A percentile compares a stretch with the other conserved stretches of the same genome.
These are phyloP conservation scores for Aspergillus panamensis DNA, from an alignment of 495 filamentous ascomycete genomes.

Conservation along the genomic window DNA sequence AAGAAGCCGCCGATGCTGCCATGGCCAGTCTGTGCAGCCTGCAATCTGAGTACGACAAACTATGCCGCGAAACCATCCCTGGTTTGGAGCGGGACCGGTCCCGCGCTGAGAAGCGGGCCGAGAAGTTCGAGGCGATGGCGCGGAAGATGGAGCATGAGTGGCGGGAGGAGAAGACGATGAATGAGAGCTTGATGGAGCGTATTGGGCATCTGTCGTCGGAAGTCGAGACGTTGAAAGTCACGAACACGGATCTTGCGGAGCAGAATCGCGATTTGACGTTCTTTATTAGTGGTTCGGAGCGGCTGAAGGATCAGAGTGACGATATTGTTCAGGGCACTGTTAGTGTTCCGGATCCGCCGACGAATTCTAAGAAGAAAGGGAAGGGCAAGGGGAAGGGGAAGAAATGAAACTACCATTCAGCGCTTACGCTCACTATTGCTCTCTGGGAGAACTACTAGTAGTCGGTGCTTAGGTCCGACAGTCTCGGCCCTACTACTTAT, in stretches of 20 bases:
- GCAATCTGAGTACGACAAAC: constrained; percentile 49
- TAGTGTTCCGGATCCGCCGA: constrained; percentile 48
- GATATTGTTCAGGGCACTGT: constrained; percentile 57
- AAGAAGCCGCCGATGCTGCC: constrained; percentile 49
- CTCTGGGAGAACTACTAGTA: too few species aligned
- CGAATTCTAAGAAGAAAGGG: constrained; percentile 53
- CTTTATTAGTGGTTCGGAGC: constrained; percentile 81
- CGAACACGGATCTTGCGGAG: constrained; percentile 66
- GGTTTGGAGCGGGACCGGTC: constrained; percentile 65
- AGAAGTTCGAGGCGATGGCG: constrained; percentile 71
- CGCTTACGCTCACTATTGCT: too few species aligned
- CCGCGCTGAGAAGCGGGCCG: constrained; percentile 62
- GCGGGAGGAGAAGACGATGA: constrained; percentile 85
- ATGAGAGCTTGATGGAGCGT: constrained; percentile 69
- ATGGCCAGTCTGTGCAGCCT: constrained; percentile 51
- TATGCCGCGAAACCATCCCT: constrained; percentile 58
- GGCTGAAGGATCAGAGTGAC: constrained; percentile 65
- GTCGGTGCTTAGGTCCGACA: too few species aligned
- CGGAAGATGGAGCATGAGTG: constrained; percentile 70
- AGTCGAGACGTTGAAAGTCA: constrained; percentile 50
- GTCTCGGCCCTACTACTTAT: too few species aligned
- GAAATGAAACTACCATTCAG: not conserved
- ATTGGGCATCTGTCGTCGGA: constrained; percentile 63
- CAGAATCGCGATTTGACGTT: constrained; percentile 88
- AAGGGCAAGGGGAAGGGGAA: constrained; percentile 37